Conservation (phyloP, 1,284 basidiomycete species). For the Anthracocystis panici-leucophaei region DNA sequence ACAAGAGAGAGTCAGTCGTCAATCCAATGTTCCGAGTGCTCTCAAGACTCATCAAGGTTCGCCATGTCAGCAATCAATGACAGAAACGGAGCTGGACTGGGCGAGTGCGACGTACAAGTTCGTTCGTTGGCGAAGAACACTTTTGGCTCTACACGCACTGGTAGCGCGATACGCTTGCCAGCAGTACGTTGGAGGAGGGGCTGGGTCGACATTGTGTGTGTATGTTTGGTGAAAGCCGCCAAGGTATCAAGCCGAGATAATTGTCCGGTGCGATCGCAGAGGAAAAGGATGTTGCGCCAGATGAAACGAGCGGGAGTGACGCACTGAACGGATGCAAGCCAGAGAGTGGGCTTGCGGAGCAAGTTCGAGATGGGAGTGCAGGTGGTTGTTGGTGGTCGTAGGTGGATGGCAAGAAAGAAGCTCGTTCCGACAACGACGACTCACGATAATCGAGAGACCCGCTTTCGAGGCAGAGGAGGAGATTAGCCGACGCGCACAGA, state of each 20-base stretch:
- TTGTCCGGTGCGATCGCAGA: not conserved
- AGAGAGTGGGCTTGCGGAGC: not conserved
- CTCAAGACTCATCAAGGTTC: too few relatives aligned
- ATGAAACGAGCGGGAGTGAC: not conserved
- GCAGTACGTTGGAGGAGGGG: conserved; percentile 96
- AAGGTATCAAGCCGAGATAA: not conserved
- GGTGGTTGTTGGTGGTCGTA: not conserved
- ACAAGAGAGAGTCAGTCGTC: not conserved
- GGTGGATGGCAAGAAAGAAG: conserved; percentile 5
- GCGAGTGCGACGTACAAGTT: conserved; percentile 56
- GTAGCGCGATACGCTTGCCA: conserved; percentile 69
- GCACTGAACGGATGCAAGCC: not conserved
- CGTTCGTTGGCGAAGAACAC: conserved; percentile 70
- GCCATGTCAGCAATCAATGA: too few relatives aligned
- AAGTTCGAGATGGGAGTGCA: too few relatives aligned
- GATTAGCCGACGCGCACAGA: conserved; percentile 12
- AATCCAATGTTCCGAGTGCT: not conserved
- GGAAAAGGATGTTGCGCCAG: not conserved
- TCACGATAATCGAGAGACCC: not conserved
- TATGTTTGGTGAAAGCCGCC: not conserved
- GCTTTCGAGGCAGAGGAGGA: not conserved
- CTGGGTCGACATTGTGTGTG: conserved; percentile 86
- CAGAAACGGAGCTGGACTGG: not conserved
- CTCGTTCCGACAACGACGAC: not conserved
- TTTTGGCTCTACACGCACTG: conserved; percentile 69